Evolutionary conservation across 2,329 filamentous ascomycete genomes (phyloP).

Genomic region (Aureobasidium sp.): DNA sequence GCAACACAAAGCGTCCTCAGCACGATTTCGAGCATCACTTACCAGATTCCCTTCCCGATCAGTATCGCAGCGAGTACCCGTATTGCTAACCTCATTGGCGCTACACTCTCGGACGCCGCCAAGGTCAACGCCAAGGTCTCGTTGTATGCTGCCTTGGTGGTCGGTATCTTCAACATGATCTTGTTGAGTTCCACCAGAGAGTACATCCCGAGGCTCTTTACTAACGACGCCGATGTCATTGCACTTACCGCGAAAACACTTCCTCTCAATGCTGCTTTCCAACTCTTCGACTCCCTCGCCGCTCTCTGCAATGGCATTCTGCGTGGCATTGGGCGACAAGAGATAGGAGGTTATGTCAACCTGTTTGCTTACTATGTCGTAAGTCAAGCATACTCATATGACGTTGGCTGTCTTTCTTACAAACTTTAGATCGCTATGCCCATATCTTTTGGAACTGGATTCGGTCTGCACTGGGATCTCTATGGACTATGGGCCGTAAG

Average conservation of each 20-base stretch:
- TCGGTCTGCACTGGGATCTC: conserved; percentile 66
- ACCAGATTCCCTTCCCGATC: conserved; percentile 62
- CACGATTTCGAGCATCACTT: conserved; percentile 21
- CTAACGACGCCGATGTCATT: conserved; percentile 56
- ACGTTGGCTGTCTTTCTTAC: background rate
- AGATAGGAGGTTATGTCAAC: conserved; percentile 82
- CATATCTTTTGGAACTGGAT: conserved; percentile 67
- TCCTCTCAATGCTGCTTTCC: conserved; percentile 76
- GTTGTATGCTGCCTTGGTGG: conserved; percentile 53
- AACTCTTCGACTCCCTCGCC: conserved; percentile 75
- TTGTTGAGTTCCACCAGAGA: conserved; percentile 45
- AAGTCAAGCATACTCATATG: conserved; percentile 9
- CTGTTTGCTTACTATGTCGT: conserved; percentile 71
- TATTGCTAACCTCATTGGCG: conserved; percentile 84
- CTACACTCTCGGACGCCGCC: conserved; percentile 69
- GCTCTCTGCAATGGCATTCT: conserved; percentile 74
- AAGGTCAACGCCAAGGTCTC: conserved; percentile 69
- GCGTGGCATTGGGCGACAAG: conserved; percentile 75
- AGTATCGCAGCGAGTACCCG: conserved; percentile 82
- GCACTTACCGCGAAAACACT: conserved; percentile 58
- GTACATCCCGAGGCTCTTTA: conserved; percentile 66
- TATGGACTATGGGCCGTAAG: conserved; percentile 59
- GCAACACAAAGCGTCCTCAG: conserved; percentile 82
- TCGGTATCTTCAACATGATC: conserved; percentile 64
- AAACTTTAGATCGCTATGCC: conserved; percentile 57